Conservation (phyloP, 2,329 filamentous ascomycete genomes). For the Fusarium protoensiforme region DNA sequence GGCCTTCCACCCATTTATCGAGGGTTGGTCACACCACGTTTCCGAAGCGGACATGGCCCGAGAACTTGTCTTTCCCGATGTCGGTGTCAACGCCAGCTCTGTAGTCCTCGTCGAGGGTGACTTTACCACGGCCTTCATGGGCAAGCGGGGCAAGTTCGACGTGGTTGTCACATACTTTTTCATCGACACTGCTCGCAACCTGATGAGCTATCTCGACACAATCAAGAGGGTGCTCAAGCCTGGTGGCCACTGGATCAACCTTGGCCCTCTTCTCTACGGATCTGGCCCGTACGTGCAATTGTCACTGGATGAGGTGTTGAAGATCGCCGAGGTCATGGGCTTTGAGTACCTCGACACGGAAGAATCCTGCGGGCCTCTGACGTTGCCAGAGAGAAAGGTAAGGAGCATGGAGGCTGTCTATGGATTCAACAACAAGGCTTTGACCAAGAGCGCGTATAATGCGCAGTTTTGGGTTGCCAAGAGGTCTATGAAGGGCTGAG, state of each 20-base stretch:
- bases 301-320: conserved; percentile 63
- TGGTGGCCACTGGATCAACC: conserved; percentile 66
- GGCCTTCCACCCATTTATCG: conserved; percentile 62
- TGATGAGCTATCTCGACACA: conserved; percentile 65
- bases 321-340: conserved; percentile 59
- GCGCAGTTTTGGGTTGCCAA: conserved; percentile 65
- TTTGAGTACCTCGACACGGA: conserved; percentile 61
- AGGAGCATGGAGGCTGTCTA: conserved; percentile 62
- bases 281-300: conserved; percentile 65
- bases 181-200: conserved; percentile 69
- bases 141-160: conserved; percentile 53
- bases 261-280: conserved; percentile 67
- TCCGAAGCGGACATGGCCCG: conserved; percentile 60
- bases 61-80: conserved; percentile 58
- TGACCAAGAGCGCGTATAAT: conserved; percentile 64
- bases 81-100: conserved; percentile 43
- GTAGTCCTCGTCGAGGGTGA: conserved; percentile 66
- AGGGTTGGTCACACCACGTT: conserved; percentile 67
- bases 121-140: conserved; percentile 58
- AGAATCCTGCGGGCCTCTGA: conserved; percentile 54
- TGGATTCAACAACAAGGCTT: conserved; percentile 60
- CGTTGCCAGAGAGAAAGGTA: conserved; percentile 54
- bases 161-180: conserved; percentile 68
- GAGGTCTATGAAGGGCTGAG: conserved; percentile 20
- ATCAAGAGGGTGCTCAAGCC: conserved; percentile 59